Evolutionary conservation across 345 rosid species (phyloP), one percentile per base, ranked within the genome.

Genomic region (Gossypium stocksii): DNA sequence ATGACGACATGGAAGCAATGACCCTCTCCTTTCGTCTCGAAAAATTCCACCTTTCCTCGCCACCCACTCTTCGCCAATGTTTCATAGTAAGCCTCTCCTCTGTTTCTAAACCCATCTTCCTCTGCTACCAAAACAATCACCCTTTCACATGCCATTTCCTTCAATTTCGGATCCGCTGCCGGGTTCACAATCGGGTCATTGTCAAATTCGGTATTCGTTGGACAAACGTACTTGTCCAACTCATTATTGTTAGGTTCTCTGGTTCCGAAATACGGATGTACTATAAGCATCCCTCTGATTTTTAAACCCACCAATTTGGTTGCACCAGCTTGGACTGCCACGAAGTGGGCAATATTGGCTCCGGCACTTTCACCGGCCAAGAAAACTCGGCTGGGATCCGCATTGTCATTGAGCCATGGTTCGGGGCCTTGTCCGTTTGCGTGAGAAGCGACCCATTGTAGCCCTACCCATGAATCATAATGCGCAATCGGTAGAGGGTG

Each of bases 361-460:
- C 90, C 90, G 23, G 87, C 87, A 2, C 89, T 86, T 60, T 85
- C 90, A 0, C 92, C 89, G 0, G 19, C 49, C 38, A 82, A 53
- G 66, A 85, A 84, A 46, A 81, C 83, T 56, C 75, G 72, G 34
- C 78, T 19, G 5, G 81, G 66, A 75, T 86, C 89, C 0, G 74
- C 86, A 6, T 83, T 65, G 9, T 69, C 46, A 71, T 82, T 84
- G 15, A 86, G 70, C 85, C 78, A 81, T 0, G 85, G 73, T 52
- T 87, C 89, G 0, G 86, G 85, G 0, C 87, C 90, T 0, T 27
- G 25, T 43, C 83, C 84, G 3, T 58, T 54, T 0, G 74, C 73
- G 59, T 85, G 91, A 3, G 78, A 7, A 0, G 79, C 85, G 13
- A 85, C 58, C 87, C 89, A 89, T 5, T 72, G 72, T 1, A 83